A percentile compares a stretch with the other conserved stretches of the same genome.
These are phyloP conservation scores for Myrmaecium sp. DNA, from an alignment of 2,329 filamentous ascomycete species.

Conservation along the genomic window DNA sequence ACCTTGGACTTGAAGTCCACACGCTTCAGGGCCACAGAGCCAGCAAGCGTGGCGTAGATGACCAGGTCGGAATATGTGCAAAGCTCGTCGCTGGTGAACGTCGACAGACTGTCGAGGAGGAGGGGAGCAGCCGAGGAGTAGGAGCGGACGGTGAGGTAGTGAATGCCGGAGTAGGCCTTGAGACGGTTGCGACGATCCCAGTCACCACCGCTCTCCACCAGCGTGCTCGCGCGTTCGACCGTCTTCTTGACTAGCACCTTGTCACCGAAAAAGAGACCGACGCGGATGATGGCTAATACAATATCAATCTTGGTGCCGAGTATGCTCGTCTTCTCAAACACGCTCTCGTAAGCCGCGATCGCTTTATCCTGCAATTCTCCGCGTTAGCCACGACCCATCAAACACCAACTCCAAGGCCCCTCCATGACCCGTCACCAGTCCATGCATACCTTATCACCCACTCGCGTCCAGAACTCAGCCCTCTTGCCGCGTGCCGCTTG, in stretches of 20 bases:
- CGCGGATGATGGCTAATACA: slow-evolving; percentile 86
- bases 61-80: slow-evolving; percentile 94
- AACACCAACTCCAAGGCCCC: neutral
- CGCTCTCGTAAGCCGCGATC: slow-evolving; percentile 75
- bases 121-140: slow-evolving; percentile 81
- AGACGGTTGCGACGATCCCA: slow-evolving; percentile 97
- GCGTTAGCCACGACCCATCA: neutral
- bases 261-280: slow-evolving; percentile 92
- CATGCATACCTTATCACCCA: slow-evolving; percentile 72
- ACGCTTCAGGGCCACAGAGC: slow-evolving; percentile 84
- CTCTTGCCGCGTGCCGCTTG: slow-evolving; percentile 84
- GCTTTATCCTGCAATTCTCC: slow-evolving; percentile 61
- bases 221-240: slow-evolving; percentile 69
- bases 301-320: slow-evolving; percentile 95
- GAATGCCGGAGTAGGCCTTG: slow-evolving; percentile 94
- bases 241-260: slow-evolving; percentile 85
- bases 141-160: slow-evolving; percentile 80
- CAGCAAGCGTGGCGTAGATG: slow-evolving; percentile 87
- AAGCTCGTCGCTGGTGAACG: slow-evolving; percentile 95
- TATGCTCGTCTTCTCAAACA: slow-evolving; percentile 95
- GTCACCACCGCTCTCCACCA: slow-evolving; percentile 90
- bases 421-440: neutral
- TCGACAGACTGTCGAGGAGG: slow-evolving; percentile 90
- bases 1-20: slow-evolving; percentile 99
- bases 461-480: slow-evolving; percentile 88